phyloP scores from a whole-genome alignment of 306 rosid genomes.

The Acacia crassicarpa region DNA sequence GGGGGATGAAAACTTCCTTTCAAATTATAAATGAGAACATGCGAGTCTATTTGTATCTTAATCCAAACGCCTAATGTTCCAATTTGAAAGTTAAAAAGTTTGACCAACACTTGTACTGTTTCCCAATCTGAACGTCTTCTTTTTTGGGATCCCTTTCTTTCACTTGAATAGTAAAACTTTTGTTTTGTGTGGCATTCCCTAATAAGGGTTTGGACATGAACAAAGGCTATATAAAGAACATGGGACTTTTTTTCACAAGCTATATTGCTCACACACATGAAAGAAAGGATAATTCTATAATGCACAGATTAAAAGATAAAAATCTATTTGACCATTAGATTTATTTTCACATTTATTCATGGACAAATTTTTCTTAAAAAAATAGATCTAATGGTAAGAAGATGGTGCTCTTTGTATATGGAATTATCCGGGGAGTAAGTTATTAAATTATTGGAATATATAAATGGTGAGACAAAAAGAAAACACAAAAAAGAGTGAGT shows the following conservation, averaged over 20 bases:
- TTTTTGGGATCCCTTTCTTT: not conserved
- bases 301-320: not conserved
- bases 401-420: not conserved
- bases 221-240: slow-evolving; percentile 6
- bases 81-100: slow-evolving; percentile 13
- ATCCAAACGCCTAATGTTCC: too few species aligned
- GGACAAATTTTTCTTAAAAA: not conserved
- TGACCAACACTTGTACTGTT: slow-evolving; percentile 44
- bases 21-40: too few species aligned
- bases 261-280: not conserved
- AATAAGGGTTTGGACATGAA: not conserved
- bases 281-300: not conserved
- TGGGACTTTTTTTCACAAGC: not conserved
- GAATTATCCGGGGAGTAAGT: not conserved
- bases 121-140: slow-evolving; percentile 28
- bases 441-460: not conserved
- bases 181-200: not conserved
- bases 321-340: not conserved
- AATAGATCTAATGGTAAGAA: not conserved
- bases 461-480: slow-evolving; percentile 38
- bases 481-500: not conserved
- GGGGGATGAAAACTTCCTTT: too few species aligned
- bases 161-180: slow-evolving; percentile 27
- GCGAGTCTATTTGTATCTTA: too few species aligned
- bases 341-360: not conserved